Evolutionary conservation across 1,284 basidiomycete genomes (phyloP), one percentile per base, ranked within the genome.

Genomic region (Agaricales sp.): DNA sequence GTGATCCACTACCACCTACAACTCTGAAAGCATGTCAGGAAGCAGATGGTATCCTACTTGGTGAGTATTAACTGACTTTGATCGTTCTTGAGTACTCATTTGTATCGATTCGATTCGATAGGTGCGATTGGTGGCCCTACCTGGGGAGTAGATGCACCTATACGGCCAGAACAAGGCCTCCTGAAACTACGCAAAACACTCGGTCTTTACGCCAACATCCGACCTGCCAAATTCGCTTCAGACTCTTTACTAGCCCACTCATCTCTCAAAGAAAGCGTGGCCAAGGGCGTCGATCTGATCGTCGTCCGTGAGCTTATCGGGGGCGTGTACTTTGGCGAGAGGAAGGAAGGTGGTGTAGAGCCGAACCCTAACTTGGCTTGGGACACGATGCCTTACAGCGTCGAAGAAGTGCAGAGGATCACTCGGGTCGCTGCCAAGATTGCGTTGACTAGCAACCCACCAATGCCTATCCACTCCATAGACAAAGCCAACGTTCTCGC

Each of bases 401-500:
- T 92, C 38, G 63, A 77, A 14, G 96, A 99, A 65, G 87, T 99
- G 43, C 77, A 96, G 67, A 80, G 96, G 48, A 99, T 99, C 61
- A 95, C 95, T 3, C 83, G 92, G 22, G 92, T 99, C 41, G 96
- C 95, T 6, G 93, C 90, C 30, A 87, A 92, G 67, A 89, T 99
- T 55, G 94, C 96, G 1, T 69, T 93, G 49, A 74, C 84, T 47
- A 70, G 81, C 13, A 77, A 87, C 62, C 96, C 96, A 2, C 92
- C 95, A 16, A 76, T 95, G 45, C 76, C 82, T 44, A 83, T 99
- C 53, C 90, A 93, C 67, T 95, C 92, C 2, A 79, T 99, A 66
- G 96, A 99, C 76, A 99, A 99, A 71, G 96, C 96, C 51, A 99
- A 99, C 65, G 96, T 99, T 23, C 80, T 99, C 47, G 96, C 96